phyloP scores from a whole-genome alignment of 495 filamentous ascomycete genomes.

The Monascus purpureus region DNA sequence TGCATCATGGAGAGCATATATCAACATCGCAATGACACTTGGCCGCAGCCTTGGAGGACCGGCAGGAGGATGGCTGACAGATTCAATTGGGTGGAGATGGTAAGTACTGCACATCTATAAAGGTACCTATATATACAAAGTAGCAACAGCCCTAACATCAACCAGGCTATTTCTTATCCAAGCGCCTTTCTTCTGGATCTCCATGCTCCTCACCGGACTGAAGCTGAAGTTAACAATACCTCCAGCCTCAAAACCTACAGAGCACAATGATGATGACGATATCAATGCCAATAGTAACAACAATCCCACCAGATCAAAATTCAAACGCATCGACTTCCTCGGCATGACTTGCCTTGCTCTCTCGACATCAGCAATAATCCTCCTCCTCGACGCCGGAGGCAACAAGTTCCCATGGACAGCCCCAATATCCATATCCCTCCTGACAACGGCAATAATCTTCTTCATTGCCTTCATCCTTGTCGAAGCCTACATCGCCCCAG shows the following conservation, averaged over 20 bases:
- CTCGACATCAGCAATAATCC: constrained; percentile 32
- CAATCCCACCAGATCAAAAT: too few relatives aligned
- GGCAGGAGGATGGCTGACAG: constrained; percentile 47
- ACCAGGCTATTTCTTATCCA: constrained; percentile 48
- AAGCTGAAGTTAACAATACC: constrained; percentile 27
- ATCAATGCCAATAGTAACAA: too few relatives aligned
- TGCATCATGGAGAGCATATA: constrained; percentile 49
- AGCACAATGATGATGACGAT: constrained; percentile 1
- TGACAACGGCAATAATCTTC: constrained; percentile 25
- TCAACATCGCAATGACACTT: constrained; percentile 49
- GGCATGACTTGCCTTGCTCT: constrained; percentile 36
- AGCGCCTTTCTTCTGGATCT: constrained; percentile 37
- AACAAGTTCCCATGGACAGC: constrained; percentile 42
- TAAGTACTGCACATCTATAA: too few relatives aligned
- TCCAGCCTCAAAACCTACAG: background rate
- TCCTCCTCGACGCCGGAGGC: constrained; percentile 47
- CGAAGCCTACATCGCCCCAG: constrained; percentile 35
- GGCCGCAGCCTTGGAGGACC: constrained; percentile 54
- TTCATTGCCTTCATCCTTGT: constrained; percentile 37
- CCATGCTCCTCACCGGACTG: constrained; percentile 32
- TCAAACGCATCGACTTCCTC: constrained; percentile 44
- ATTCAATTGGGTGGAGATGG: constrained; percentile 57
- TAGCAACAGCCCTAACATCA: background rate
- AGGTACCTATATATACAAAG: background rate
- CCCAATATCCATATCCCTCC: constrained; percentile 19